Evolutionary conservation across 768 basidiomycete genomes (phyloP).

Genomic region (Trametes gibbosa): DNA sequence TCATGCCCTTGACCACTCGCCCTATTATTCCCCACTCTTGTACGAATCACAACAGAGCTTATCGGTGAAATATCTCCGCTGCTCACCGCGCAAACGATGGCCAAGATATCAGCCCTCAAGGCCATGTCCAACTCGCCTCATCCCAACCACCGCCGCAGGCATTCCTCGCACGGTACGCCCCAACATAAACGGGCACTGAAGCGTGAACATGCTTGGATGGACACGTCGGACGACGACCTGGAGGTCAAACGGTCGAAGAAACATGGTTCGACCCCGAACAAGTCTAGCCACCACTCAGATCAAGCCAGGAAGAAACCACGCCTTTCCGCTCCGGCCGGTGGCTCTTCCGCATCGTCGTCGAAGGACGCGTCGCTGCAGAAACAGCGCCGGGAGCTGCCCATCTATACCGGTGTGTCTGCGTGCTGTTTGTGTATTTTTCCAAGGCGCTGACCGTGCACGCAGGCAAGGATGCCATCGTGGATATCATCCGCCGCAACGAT

Average conservation of each 20-base stretch:
- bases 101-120: conserved; percentile 21
- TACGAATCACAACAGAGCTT: conserved; percentile 10
- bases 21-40: neutral
- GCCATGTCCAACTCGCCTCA: conserved; percentile 19
- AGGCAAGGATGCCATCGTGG: conserved; percentile 76
- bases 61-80: neutral
- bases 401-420: conserved; percentile 60
- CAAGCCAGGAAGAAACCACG: conserved; percentile 15
- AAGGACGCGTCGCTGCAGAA: conserved; percentile 43
- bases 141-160: neutral
- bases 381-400: conserved; percentile 71
- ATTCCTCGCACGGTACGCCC: conserved; percentile 4
- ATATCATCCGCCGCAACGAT: conserved; percentile 73
- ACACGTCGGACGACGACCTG: conserved; percentile 31
- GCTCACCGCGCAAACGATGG: conserved; percentile 7
- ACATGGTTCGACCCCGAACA: neutral
- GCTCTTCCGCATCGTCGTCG: conserved; percentile 1
- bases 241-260: conserved; percentile 15
- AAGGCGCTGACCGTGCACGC: neutral
- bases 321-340: conserved; percentile 9
- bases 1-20: conserved; percentile 1
- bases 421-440: neutral
- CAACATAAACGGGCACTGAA: conserved; percentile 17
- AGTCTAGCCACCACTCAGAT: conserved; percentile 1
- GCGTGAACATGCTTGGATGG: conserved; percentile 26